Conservation (phyloP, 176 grass and related monocot genomes). For the Musa troglodytarum region DNA sequence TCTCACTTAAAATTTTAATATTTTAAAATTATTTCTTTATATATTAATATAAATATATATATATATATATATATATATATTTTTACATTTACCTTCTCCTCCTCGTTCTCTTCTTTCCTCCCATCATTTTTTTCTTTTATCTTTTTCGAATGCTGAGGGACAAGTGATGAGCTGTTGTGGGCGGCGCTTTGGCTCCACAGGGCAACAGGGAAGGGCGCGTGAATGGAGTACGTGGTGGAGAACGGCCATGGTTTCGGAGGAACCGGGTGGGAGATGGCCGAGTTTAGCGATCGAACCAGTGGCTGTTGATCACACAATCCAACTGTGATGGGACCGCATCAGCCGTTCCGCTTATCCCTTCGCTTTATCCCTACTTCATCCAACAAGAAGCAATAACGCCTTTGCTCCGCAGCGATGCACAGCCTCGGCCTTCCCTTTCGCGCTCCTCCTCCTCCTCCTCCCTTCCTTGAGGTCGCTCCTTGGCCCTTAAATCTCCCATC, state of each 20-base stretch:
- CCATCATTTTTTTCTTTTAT: too few relatives aligned
- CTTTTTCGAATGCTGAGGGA: too few relatives aligned
- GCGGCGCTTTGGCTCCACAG: conserved; percentile 96
- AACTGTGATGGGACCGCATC: too few relatives aligned
- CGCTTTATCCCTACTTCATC: neutral
- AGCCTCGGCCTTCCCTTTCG: neutral
- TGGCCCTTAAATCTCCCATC: neutral
- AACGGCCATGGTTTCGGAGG: conserved; percentile 50
- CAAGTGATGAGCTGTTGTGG: conserved; percentile 61
- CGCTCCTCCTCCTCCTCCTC: conserved; percentile 19
- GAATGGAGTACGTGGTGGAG: conserved; percentile 57
- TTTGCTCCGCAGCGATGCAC: neutral
- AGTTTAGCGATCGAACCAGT: conserved; percentile 43
- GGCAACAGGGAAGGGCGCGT: conserved; percentile 43
- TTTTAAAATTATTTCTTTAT: too few relatives aligned
- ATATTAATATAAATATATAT: too few relatives aligned
- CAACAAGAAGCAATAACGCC: neutral
- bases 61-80: too few relatives aligned
- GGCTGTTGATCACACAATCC: too few relatives aligned
- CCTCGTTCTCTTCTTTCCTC: too few relatives aligned
- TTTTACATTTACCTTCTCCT: too few relatives aligned
- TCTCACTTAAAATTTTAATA: too few relatives aligned
- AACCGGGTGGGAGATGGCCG: conserved; percentile 65
- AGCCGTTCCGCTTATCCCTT: too few relatives aligned
- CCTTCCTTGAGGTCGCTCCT: conserved; percentile 15